Evolutionary conservation across 2,329 filamentous ascomycete species (phyloP).

Genomic region (Epicoccum nigrum): DNA sequence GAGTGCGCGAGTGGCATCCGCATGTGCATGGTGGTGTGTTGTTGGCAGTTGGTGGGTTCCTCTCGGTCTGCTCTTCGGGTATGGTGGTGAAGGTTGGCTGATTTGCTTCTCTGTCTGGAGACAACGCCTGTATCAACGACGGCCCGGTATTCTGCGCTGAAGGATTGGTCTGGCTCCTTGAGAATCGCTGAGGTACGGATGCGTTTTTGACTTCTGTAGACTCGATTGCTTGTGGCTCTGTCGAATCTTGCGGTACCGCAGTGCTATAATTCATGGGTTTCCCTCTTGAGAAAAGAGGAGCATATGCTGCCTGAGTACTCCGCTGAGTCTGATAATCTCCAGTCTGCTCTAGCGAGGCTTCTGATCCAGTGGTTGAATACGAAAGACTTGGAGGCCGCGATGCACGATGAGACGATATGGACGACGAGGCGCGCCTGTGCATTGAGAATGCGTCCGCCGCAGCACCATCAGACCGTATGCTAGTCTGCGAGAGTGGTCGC

Average conservation of each 20-base stretch:
- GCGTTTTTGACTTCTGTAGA: too few species aligned
- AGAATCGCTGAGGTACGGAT: too few species aligned
- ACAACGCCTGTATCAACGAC: too few species aligned
- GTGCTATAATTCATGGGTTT: neutral
- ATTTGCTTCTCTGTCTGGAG: neutral
- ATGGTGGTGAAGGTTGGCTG: neutral
- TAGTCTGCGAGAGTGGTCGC: constrained; percentile 33
- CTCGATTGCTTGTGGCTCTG: too few species aligned
- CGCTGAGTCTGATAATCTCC: constrained; percentile 1
- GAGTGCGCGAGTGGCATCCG: neutral
- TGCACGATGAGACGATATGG: constrained; percentile 22
- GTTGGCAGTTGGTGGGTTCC: neutral
- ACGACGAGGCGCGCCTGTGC: constrained; percentile 27
- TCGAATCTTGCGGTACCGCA: too few species aligned
- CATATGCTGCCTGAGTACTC: constrained; percentile 4
- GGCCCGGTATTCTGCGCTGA: too few species aligned
- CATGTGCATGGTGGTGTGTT: constrained; percentile 20
- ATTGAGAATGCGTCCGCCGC: constrained; percentile 13
- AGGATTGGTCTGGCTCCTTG: too few species aligned
- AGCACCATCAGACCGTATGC: constrained; percentile 18
- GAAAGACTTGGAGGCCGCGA: constrained; percentile 33
- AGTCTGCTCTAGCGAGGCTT: constrained; percentile 20
- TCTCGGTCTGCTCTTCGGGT: neutral
- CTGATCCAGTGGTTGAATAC: constrained; percentile 31
- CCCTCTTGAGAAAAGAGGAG: constrained; percentile 7